Percentiles rank a stretch among this genome's conserved stretches.
Conservation (phyloP, 2,329 filamentous ascomycete genomes). For the Verticillium albo-atrum region DNA sequence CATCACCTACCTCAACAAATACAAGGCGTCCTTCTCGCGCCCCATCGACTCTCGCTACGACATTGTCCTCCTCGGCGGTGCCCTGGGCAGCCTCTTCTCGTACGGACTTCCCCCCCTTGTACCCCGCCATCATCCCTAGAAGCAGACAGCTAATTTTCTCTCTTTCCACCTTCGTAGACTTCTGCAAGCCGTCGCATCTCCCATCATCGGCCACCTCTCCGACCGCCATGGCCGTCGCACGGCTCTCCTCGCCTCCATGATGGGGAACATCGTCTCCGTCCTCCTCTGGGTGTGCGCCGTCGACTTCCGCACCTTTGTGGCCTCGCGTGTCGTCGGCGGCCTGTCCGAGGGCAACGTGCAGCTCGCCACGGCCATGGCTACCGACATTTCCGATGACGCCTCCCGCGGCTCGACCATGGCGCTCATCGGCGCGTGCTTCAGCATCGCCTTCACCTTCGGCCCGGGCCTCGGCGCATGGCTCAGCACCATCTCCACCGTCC, state of each 20-base stretch:
- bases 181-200: conserved; percentile 87
- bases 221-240: conserved; percentile 84
- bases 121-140: not conserved
- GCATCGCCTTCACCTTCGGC: conserved; percentile 93
- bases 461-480: conserved; percentile 87
- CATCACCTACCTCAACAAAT: conserved; percentile 79
- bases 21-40: conserved; percentile 88
- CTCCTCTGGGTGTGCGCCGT: conserved; percentile 90
- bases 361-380: conserved; percentile 91
- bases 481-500: conserved; percentile 70
- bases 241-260: conserved; percentile 87
- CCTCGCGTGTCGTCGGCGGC: conserved; percentile 87
- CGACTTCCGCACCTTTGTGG: conserved; percentile 93
- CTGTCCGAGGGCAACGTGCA: conserved; percentile 97
- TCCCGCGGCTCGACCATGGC: conserved; percentile 91
- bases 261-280: conserved; percentile 87
- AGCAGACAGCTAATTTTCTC: not conserved
- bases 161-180: conserved; percentile 36
- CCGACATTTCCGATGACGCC: conserved; percentile 85
- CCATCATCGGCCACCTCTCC: conserved; percentile 82
- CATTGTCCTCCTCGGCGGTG: conserved; percentile 90
- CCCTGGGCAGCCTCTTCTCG: conserved; percentile 87
- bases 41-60: conserved; percentile 97
- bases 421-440: conserved; percentile 93
- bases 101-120: conserved; percentile 22